Conservation (phyloP, 768 basidiomycete genomes). For the Auricularia sp. region DNA sequence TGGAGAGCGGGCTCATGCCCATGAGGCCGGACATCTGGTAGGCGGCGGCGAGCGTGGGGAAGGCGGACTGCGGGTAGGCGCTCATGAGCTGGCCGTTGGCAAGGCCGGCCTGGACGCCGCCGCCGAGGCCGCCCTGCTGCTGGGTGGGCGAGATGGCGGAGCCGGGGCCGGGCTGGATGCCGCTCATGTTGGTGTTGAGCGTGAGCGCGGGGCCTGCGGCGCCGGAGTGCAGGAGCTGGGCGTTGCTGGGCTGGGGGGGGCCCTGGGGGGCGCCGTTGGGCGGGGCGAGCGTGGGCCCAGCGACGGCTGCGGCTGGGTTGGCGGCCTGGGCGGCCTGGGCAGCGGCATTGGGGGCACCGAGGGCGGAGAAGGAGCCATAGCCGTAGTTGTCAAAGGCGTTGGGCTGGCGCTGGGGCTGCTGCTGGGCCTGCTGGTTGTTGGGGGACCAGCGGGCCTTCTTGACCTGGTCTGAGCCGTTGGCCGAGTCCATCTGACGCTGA, state of each 20-base stretch:
- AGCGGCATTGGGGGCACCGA: slow-evolving; percentile 6
- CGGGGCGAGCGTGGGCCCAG: slow-evolving; percentile 59
- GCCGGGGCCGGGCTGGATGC: slow-evolving; percentile 9
- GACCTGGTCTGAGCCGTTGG: slow-evolving; percentile 62
- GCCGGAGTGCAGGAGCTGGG: slow-evolving; percentile 6
- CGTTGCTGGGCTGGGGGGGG: neutral
- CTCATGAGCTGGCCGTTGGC: neutral
- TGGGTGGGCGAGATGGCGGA: slow-evolving; percentile 1
- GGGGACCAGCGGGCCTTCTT: slow-evolving; percentile 91
- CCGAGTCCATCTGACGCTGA: slow-evolving; percentile 79
- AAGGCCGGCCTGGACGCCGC: slow-evolving; percentile 41
- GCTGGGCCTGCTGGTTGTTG: slow-evolving; percentile 33
- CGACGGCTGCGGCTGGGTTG: slow-evolving; percentile 28
- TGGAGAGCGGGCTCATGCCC: neutral
- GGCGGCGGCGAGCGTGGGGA: neutral
- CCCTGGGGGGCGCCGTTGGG: slow-evolving; percentile 29
- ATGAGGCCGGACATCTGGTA: neutral
- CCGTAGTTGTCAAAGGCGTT: slow-evolving; percentile 83
- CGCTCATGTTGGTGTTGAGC: slow-evolving; percentile 46
- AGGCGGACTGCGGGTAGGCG: slow-evolving; percentile 1
- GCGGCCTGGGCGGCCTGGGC: slow-evolving; percentile 34
- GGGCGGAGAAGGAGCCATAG: slow-evolving; percentile 62
- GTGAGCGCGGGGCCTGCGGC: slow-evolving; percentile 30
- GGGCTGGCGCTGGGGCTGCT: slow-evolving; percentile 28
- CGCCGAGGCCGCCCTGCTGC: slow-evolving; percentile 33